Evolutionary conservation across 768 basidiomycete species (phyloP).

Genomic region (Kwoniella shandongensis): DNA sequence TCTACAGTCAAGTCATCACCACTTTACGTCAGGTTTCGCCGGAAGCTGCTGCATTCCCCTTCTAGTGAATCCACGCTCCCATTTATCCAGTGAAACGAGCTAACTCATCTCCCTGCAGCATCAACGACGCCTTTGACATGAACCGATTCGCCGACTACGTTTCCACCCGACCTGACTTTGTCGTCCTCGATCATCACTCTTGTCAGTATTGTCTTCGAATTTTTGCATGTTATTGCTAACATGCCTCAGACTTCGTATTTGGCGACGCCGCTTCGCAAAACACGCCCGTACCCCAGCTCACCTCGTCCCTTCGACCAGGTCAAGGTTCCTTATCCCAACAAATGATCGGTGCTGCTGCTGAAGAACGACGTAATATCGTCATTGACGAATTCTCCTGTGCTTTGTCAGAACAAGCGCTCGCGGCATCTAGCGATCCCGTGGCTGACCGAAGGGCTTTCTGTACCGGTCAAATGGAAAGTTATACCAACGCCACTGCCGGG

Average conservation of each 20-base stretch:
- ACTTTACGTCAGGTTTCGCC: slow-evolving; percentile 34
- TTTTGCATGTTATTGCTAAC: not conserved
- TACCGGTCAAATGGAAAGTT: slow-evolving; percentile 62
- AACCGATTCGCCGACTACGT: slow-evolving; percentile 39
- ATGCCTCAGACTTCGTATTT: slow-evolving; percentile 28
- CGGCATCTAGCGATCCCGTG: slow-evolving; percentile 57
- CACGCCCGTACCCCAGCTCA: slow-evolving; percentile 41
- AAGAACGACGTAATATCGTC: slow-evolving; percentile 33
- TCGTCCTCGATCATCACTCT: slow-evolving; percentile 47
- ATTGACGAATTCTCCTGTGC: slow-evolving; percentile 60
- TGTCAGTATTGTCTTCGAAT: not conserved
- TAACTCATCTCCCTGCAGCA: too few species aligned
- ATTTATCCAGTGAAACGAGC: too few species aligned
- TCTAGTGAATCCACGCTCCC: slow-evolving; percentile 31
- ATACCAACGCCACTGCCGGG: slow-evolving; percentile 62
- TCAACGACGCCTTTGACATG: slow-evolving; percentile 48
- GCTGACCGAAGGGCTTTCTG: slow-evolving; percentile 61
- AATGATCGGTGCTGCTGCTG: slow-evolving; percentile 44
- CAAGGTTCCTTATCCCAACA: slow-evolving; percentile 30
- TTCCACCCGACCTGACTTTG: slow-evolving; percentile 53
- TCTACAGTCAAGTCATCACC: slow-evolving; percentile 36
- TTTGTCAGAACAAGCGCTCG: slow-evolving; percentile 57
- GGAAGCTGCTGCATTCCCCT: slow-evolving; percentile 44
- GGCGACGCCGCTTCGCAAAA: slow-evolving; percentile 29
- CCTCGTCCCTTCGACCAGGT: slow-evolving; percentile 42